Percentiles rank a stretch among this genome's conserved stretches.
Conservation (phyloP, 768 basidiomycete genomes). For the Polyporus arcularius region DNA sequence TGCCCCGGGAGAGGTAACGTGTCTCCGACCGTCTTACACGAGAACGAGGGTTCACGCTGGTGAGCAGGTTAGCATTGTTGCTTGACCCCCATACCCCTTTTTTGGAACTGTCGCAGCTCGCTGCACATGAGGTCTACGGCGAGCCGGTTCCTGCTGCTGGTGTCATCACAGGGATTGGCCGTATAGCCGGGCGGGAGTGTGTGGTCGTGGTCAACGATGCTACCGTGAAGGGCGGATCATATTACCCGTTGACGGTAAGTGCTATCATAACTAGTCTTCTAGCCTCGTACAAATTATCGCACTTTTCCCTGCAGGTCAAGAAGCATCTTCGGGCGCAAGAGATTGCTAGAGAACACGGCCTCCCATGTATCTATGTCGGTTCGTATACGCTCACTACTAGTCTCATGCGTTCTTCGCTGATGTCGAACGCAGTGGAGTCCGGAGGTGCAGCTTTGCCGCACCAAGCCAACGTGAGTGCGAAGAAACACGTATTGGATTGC, state of each 20-base stretch:
- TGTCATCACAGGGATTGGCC: conserved; percentile 76
- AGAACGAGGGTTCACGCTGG: neutral
- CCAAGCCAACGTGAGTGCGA: conserved; percentile 72
- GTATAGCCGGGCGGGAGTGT: conserved; percentile 81
- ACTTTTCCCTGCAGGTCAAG: conserved; percentile 61
- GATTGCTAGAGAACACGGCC: conserved; percentile 85
- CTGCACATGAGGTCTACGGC: conserved; percentile 85
- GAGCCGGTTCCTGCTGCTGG: conserved; percentile 85
- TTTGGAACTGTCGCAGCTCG: conserved; percentile 82
- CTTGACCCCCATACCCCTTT: conserved; percentile 89
- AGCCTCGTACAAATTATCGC: neutral
- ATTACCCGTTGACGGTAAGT: conserved; percentile 81
- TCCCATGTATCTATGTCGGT: conserved; percentile 95
- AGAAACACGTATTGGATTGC: neutral
- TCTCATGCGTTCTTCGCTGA: neutral
- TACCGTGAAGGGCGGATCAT: conserved; percentile 90
- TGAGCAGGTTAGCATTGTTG: conserved; percentile 62
- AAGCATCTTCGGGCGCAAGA: conserved; percentile 95
- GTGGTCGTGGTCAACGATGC: conserved; percentile 94
- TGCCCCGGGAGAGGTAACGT: conserved; percentile 78
- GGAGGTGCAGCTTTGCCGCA: conserved; percentile 91
- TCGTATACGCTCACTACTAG: conserved; percentile 25
- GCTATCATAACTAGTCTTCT: neutral
- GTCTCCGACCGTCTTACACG: neutral
- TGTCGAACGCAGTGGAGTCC: conserved; percentile 68